Percentiles rank a stretch among this genome's conserved stretches.
Conservation (phyloP, 2,329 filamentous ascomycete genomes). For the Blumeria graminis region DNA sequence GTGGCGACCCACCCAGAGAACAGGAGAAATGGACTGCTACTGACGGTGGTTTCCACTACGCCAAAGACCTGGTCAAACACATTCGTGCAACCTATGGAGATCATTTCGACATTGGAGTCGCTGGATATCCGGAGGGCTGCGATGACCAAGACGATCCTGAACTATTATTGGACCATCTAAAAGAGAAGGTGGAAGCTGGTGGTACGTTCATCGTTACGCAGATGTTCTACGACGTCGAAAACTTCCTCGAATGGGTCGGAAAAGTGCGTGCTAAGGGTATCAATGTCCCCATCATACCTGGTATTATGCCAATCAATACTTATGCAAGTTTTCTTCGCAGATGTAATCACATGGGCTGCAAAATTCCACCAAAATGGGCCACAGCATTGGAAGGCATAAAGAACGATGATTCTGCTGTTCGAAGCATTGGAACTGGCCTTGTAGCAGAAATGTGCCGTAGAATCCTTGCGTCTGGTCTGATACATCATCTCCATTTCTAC, state of each 20-base stretch:
- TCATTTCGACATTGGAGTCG: constrained; percentile 93
- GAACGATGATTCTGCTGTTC: constrained; percentile 83
- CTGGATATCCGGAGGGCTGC: constrained; percentile 84
- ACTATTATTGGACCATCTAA: constrained; percentile 66
- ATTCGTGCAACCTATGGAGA: constrained; percentile 58
- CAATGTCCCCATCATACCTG: constrained; percentile 57
- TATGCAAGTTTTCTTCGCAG: constrained; percentile 80
- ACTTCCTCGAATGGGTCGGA: constrained; percentile 74
- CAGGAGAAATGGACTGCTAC: constrained; percentile 81
- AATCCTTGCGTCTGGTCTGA: constrained; percentile 52
- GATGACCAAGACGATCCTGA: constrained; percentile 84
- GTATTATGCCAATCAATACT: constrained; percentile 86
- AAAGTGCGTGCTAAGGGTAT: constrained; percentile 74
- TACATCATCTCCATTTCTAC: constrained; percentile 78
- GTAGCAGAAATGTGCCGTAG: constrained; percentile 78
- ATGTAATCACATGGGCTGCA: constrained; percentile 75
- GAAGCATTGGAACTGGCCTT: constrained; percentile 67
- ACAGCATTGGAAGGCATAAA: constrained; percentile 73
- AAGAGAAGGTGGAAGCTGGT: constrained; percentile 90
- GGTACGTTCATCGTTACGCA: constrained; percentile 90
- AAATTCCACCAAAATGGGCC: constrained; percentile 60
- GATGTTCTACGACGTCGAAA: constrained; percentile 98
- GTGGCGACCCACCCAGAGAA: constrained; percentile 82
- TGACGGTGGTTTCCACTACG: constrained; percentile 74
- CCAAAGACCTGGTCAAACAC: constrained; percentile 59